Conservation (phyloP, 108 stramenopile species). For the Fragilaria crotonensis region DNA sequence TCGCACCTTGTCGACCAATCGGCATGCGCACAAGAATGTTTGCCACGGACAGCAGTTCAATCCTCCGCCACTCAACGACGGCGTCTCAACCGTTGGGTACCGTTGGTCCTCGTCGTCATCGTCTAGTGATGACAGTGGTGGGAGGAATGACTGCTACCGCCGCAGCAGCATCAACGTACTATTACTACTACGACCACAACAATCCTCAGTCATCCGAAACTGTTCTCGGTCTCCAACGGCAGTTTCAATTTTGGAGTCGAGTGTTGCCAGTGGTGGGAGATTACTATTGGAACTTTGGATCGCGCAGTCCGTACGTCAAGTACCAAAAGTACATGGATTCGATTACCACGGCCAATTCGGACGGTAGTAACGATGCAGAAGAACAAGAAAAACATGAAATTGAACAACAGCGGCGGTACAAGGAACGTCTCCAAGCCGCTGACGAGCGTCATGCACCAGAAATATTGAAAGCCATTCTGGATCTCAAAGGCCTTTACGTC, state of each 20-base stretch:
- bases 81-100: no score
- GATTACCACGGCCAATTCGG: neutral
- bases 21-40: no score
- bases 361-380: conserved; percentile 6
- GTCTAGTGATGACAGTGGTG: no score
- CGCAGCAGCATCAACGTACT: no score
- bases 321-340: conserved; percentile 28
- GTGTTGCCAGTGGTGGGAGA: conserved; percentile 54
- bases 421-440: conserved; percentile 17
- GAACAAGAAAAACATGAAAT: conserved; percentile 6
- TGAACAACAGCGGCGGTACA: neutral
- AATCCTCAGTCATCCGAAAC: no score
- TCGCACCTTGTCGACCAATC: no score
- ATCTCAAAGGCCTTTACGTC: conserved; percentile 86
- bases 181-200: no score
- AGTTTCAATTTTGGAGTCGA: conserved; percentile 48
- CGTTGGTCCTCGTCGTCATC: no score
- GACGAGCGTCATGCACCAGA: conserved; percentile 59
- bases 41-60: no score
- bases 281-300: conserved; percentile 47
- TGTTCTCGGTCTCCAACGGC: conserved; percentile 43
- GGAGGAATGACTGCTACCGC: no score
- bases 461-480: conserved; percentile 57
- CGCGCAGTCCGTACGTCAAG: conserved; percentile 45
- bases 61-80: no score